Conservation (phyloP, 192 early-diverging fungal species). For the Mortierella antarctica region DNA sequence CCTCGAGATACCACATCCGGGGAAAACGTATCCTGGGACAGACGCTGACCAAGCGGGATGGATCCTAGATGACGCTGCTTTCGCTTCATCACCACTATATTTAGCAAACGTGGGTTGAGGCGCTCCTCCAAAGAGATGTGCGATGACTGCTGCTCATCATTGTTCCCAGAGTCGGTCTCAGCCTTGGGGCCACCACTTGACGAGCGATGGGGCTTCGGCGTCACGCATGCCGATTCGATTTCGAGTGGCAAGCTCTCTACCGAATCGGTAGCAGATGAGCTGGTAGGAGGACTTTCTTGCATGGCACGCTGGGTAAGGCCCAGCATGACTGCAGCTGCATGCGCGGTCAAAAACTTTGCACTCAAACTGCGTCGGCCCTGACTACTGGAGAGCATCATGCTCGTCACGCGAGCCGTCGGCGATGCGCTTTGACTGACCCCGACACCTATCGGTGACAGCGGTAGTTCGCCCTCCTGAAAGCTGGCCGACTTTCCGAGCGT, state of each 20-base stretch:
- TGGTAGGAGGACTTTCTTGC: not conserved
- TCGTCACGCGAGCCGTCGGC: constrained; percentile 11
- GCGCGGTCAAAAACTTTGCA: constrained; percentile 33
- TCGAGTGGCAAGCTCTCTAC: not conserved
- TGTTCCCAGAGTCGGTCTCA: not conserved
- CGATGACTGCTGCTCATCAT: not conserved
- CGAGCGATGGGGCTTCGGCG: not conserved
- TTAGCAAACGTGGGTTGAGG: constrained; percentile 22
- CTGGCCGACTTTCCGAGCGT: not conserved
- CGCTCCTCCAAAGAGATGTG: constrained; percentile 6
- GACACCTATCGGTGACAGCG: constrained; percentile 16
- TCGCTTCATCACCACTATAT: constrained; percentile 12
- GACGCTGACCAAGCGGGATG: not conserved
- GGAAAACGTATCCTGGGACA: not conserved
- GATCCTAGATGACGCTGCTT: constrained; percentile 8
- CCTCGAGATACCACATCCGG: not conserved
- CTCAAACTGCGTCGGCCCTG: constrained; percentile 28
- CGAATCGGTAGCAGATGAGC: not conserved
- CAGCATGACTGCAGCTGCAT: constrained; percentile 30
- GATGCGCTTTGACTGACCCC: not conserved
- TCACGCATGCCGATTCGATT: not conserved
- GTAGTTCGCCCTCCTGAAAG: constrained; percentile 33
- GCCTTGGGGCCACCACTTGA: not conserved
- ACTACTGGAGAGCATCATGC: not conserved
- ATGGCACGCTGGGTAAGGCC: not conserved